Evolutionary conservation across 805 yeast genomes (phyloP).

Genomic region (Maudiozyma serrabonitensis): DNA sequence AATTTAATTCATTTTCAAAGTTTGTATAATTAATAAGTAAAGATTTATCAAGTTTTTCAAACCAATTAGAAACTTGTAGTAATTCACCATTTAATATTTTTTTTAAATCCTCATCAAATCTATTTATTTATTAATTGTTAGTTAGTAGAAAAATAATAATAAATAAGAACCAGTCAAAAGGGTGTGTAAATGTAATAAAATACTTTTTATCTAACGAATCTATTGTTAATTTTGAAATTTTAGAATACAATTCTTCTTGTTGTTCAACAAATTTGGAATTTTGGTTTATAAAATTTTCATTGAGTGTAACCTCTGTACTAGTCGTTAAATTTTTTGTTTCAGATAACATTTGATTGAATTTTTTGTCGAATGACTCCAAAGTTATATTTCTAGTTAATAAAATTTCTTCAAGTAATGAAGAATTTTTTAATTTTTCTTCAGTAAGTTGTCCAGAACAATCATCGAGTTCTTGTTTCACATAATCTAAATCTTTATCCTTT

Average conservation of each 20-base stretch:
- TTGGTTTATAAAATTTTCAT: background rate
- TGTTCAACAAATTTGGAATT: background rate
- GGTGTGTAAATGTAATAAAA: background rate
- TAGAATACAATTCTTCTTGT: background rate
- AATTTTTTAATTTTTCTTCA: constrained; percentile 36
- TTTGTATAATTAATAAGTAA: background rate
- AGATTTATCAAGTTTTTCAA: background rate
- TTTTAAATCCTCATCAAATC: background rate
- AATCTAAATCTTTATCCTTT: constrained; percentile 29
- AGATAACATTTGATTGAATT: background rate
- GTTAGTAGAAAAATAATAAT: background rate
- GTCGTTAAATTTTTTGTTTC: background rate
- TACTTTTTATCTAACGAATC: background rate
- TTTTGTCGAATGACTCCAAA: background rate
- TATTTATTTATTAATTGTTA: background rate
- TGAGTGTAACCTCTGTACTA: background rate
- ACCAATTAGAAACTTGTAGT: background rate
- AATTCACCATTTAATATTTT: background rate
- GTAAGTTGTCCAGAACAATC: constrained; percentile 38
- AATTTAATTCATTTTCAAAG: background rate
- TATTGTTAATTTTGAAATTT: background rate
- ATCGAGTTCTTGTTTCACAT: constrained; percentile 31
- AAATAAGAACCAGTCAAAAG: background rate
- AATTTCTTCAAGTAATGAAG: constrained; percentile 16
- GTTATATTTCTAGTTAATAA: constrained; percentile 6